These are phyloP conservation scores for Vitis labrusca DNA, from an alignment of 164 flowering plant species.

Conservation along the genomic window DNA sequence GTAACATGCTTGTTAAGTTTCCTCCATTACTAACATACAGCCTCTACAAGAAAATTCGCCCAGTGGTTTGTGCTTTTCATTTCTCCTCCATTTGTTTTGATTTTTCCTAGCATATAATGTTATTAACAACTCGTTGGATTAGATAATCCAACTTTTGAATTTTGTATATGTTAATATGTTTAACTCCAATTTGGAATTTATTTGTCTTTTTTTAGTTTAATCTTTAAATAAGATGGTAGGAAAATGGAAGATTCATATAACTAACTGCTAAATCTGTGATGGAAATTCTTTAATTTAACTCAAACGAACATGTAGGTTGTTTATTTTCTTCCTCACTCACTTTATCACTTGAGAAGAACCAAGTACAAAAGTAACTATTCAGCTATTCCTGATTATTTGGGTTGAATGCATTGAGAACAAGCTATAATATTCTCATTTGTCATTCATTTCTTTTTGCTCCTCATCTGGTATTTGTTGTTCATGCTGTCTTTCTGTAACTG, in stretches of 20 bases:
- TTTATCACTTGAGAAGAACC: background rate
- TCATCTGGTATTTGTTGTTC: no score
- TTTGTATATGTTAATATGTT: no score
- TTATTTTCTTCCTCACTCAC: background rate
- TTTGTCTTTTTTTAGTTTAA: no score
- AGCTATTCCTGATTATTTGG: no score
- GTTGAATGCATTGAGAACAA: no score
- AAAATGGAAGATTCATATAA: background rate
- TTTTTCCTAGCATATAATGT: background rate
- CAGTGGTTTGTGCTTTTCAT: conserved; percentile 62
- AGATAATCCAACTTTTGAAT: background rate
- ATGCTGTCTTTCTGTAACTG: no score
- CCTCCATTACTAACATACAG: conserved; percentile 86
- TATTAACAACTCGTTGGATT: background rate
- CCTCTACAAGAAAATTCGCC: conserved; percentile 88
- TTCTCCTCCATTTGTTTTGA: background rate
- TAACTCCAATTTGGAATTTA: background rate
- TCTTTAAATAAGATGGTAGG: background rate
- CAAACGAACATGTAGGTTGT: background rate
- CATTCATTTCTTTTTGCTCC: no score
- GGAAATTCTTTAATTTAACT: background rate
- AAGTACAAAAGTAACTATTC: no score
- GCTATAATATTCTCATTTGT: no score
- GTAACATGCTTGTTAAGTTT: conserved; percentile 73
- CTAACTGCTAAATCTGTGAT: background rate